A percentile compares a stretch with the other conserved stretches of the same genome.
Evolutionary conservation across 192 early-diverging fungal genomes (phyloP).

Genomic region (Backusella macrospora): DNA sequence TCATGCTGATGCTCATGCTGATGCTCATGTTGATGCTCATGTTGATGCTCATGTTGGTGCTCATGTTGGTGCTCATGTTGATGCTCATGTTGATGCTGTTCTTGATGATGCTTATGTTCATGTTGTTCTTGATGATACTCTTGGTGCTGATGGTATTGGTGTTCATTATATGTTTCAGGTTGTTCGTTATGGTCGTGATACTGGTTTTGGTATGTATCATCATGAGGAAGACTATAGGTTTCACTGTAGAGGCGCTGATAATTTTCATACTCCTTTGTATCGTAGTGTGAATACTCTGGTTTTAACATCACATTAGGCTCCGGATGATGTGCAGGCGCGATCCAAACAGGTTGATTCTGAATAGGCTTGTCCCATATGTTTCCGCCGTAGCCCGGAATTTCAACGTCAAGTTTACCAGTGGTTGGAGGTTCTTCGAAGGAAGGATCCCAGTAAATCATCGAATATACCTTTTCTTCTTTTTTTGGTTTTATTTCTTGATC

Average conservation of each 20-base stretch:
- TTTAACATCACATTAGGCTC: slow-evolving; percentile 18
- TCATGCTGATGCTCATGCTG: background rate
- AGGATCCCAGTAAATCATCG: slow-evolving; percentile 34
- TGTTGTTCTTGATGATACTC: slow-evolving; percentile 22
- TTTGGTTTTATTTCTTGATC: background rate
- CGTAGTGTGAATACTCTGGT: slow-evolving; percentile 24
- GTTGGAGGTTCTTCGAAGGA: slow-evolving; percentile 23
- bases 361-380: slow-evolving; percentile 38
- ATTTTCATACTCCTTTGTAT: slow-evolving; percentile 16
- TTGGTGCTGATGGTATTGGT: slow-evolving; percentile 21
- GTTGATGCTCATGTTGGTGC: background rate
- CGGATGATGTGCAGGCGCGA: slow-evolving; percentile 26
- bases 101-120: background rate
- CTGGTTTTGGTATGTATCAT: slow-evolving; percentile 18
- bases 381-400: slow-evolving; percentile 23
- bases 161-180: slow-evolving; percentile 26
- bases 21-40: background rate
- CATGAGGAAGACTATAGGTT: background rate
- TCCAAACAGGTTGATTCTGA: slow-evolving; percentile 19
- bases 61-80: background rate
- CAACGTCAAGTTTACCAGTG: background rate
- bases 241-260: slow-evolving; percentile 11
- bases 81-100: background rate
- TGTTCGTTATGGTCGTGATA: slow-evolving; percentile 12
- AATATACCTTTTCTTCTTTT: slow-evolving; percentile 12